These are phyloP conservation scores for Ganoderma meredithae DNA, from an alignment of 1,284 basidiomycete species.

Conservation along the genomic window DNA sequence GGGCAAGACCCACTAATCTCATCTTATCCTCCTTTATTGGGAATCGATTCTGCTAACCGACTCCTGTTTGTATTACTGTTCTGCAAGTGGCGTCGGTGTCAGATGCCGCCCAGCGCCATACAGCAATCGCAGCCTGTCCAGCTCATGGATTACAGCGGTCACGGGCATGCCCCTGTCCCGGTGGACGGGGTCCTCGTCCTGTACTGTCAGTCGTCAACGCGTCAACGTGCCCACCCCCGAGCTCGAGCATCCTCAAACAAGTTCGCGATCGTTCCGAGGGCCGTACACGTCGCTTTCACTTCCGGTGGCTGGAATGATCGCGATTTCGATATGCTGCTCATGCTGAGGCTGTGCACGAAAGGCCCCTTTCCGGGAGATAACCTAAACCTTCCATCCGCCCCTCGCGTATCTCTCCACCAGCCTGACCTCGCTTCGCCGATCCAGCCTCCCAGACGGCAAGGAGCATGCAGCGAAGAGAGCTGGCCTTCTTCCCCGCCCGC, in stretches of 20 bases:
- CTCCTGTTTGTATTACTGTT: neutral
- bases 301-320: neutral
- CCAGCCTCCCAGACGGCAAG: neutral
- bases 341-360: neutral
- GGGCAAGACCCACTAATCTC: conserved; percentile 23
- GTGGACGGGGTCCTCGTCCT: conserved; percentile 4
- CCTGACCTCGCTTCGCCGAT: neutral
- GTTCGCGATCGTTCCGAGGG: neutral
- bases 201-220: neutral
- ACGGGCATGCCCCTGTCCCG: neutral
- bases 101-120: neutral
- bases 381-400: neutral
- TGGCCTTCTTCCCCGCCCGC: neutral
- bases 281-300: neutral
- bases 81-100: neutral
- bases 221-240: neutral
- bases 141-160: neutral
- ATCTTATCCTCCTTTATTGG: conserved; percentile 4
- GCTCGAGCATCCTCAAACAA: neutral
- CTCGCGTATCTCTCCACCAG: neutral
- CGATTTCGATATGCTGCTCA: neutral
- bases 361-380: neutral
- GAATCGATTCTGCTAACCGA: conserved; percentile 13
- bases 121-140: neutral
- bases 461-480: neutral